Percentiles rank a stretch among this genome's conserved stretches.
Conservation (phyloP, 345 rosid species). For the Hypericum androsaemum region DNA sequence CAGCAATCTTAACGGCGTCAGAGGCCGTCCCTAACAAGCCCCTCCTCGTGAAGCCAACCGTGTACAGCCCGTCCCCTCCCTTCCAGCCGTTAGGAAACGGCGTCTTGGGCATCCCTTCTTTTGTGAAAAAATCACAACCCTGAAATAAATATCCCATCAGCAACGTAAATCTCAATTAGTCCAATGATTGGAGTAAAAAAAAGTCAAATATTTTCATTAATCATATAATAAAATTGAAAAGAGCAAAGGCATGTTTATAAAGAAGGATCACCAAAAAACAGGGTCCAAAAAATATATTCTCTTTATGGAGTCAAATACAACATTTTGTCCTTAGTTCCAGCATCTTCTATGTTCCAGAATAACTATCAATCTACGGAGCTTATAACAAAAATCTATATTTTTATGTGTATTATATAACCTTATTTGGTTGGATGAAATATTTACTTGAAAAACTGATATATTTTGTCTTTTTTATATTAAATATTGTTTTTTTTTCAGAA, state of each 20-base stretch:
- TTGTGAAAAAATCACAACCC: constrained; percentile 59
- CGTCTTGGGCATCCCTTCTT: constrained; percentile 74
- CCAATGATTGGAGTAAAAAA: background rate
- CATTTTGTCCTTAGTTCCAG: too few species aligned
- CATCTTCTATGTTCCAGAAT: too few species aligned
- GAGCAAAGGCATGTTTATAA: background rate
- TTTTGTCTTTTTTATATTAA: too few species aligned
- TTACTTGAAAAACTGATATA: background rate
- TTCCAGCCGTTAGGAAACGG: constrained; percentile 83
- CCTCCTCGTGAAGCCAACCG: constrained; percentile 80
- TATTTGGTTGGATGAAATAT: too few species aligned
- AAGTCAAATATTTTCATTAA: background rate
- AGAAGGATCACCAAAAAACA: background rate
- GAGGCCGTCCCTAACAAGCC: constrained; percentile 68
- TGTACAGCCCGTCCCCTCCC: constrained; percentile 61
- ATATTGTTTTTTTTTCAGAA: background rate
- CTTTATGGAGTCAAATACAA: too few species aligned
- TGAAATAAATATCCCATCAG: constrained; percentile 7
- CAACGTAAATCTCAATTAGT: background rate
- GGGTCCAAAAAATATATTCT: background rate
- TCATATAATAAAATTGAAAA: too few species aligned
- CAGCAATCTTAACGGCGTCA: constrained; percentile 67
- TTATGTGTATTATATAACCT: too few species aligned
- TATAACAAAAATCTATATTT: too few species aligned
- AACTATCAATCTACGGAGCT: too few species aligned